Conservation (phyloP, 148 eudicot genomes). For the Fagopyrum tataricum region DNA sequence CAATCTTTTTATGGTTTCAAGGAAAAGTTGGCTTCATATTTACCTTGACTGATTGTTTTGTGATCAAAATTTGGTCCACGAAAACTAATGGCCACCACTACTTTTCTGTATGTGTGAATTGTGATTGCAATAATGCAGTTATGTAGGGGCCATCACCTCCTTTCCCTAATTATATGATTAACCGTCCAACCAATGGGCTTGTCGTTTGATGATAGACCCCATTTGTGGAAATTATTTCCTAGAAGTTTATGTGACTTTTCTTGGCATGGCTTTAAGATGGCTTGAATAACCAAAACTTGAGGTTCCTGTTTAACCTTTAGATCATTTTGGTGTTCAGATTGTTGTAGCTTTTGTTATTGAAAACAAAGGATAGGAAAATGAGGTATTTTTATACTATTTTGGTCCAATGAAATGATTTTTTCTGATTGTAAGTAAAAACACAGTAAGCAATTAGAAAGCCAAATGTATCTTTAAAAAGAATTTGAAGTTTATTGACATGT, state of each 20-base stretch:
- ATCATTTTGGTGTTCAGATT: too few species aligned
- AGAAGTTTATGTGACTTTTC: not conserved
- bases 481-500: not conserved
- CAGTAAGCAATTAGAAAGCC: not conserved
- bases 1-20: constrained; percentile 2
- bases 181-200: not conserved
- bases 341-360: not conserved
- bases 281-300: not conserved
- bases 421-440: not conserved
- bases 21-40: not conserved
- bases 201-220: not conserved
- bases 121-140: constrained; percentile 4
- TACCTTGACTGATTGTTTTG: not conserved
- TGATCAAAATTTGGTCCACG: constrained; percentile 3
- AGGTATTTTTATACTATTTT: not conserved
- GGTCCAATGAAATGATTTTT: not conserved
- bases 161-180: not conserved
- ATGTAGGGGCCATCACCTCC: not conserved
- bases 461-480: not conserved
- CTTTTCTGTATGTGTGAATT: not conserved
- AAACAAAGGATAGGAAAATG: not conserved
- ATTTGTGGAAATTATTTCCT: not conserved
- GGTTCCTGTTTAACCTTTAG: not conserved
- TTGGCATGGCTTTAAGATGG: not conserved
- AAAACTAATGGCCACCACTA: not conserved